Evolutionary conservation across 73 alveolate species (phyloP), one percentile per base, ranked within the genome.

Genomic region (Blepharisma japonicum): DNA sequence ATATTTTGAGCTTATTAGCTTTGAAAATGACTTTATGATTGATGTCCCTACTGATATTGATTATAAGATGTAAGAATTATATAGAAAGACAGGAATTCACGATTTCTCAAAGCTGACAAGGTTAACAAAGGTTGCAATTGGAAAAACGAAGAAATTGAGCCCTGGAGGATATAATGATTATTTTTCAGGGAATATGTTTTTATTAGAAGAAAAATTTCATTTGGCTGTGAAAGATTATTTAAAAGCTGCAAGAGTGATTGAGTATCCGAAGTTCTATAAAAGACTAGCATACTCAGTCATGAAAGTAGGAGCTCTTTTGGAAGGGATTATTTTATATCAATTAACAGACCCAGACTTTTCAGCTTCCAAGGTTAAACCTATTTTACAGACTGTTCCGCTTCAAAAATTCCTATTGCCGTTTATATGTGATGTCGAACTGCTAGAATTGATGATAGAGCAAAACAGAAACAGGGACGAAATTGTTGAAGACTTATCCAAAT

Each of bases 31-130:
- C 18, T 61, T 61, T 25, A 61, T 61, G 18, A 61, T 61, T 25
- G 74, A 61, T 39, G 23, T 61, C 14, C 74, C 74, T 18, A 61
- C 74, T 61, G 74, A 61, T 61, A 61, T 61, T 61, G 74, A 61
- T 25, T 61, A 61, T 61, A 61, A 61, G 46, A 61, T 61, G 74
- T 61, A 61, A 61, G 14, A 9, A 9, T 20, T 61, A 18, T 18
- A 9, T 61, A 61, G 74, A 61, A 61, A 61, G 5, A 61, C 74
- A 20, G 74, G 74, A 61, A 48, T 61, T 61, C 74, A 61, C 23
- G 74, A 61, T 5, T 61, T 14, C 23, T 61, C 74, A 25, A 61
- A 61, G 5, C 47, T 61, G 38, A 39, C 23, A 9, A 61, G 46
- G 46, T 48, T 61, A 18, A 61, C 74, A 8, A 61, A 61, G 38